Evolutionary conservation across 805 yeast genomes (phyloP).

Genomic region (Gaillardinia entomophila): DNA sequence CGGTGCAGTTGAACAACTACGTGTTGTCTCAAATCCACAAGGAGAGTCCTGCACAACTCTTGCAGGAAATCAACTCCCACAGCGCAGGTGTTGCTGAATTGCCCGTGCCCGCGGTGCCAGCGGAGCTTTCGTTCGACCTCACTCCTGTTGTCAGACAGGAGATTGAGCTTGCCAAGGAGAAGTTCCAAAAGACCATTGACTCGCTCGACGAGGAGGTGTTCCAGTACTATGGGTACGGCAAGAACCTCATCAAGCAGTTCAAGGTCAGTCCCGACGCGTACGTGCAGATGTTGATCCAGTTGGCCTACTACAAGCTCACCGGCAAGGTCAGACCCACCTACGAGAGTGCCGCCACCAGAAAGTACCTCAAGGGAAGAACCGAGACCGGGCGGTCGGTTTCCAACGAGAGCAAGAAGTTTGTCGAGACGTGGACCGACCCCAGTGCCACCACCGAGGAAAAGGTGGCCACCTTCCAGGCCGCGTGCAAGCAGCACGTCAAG

Average conservation of each 20-base stretch:
- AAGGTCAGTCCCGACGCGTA: slow-evolving; percentile 91
- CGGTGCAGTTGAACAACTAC: slow-evolving; percentile 78
- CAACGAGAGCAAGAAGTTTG: slow-evolving; percentile 62
- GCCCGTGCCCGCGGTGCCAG: slow-evolving; percentile 9
- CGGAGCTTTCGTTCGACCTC: slow-evolving; percentile 50
- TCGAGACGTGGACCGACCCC: slow-evolving; percentile 64
- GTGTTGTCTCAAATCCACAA: slow-evolving; percentile 53
- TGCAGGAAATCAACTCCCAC: slow-evolving; percentile 19
- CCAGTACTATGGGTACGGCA: slow-evolving; percentile 82
- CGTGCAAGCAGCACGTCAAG: slow-evolving; percentile 66
- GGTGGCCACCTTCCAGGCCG: slow-evolving; percentile 61
- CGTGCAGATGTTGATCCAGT: slow-evolving; percentile 84
- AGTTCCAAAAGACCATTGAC: slow-evolving; percentile 52
- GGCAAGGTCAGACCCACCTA: slow-evolving; percentile 85
- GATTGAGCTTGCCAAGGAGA: slow-evolving; percentile 50
- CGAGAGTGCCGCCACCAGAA: slow-evolving; percentile 93
- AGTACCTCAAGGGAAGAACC: slow-evolving; percentile 84
- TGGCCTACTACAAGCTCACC: slow-evolving; percentile 79
- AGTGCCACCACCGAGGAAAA: slow-evolving; percentile 48
- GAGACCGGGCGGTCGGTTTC: slow-evolving; percentile 90
- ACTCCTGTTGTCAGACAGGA: slow-evolving; percentile 44
- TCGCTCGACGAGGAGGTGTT: slow-evolving; percentile 73
- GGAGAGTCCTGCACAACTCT: slow-evolving; percentile 32
- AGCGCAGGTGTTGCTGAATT: slow-evolving; percentile 1
- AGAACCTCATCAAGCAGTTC: slow-evolving; percentile 74